Evolutionary conservation across 2,329 filamentous ascomycete genomes (phyloP).

Genomic region (Pseudogymnoascus sp.): DNA sequence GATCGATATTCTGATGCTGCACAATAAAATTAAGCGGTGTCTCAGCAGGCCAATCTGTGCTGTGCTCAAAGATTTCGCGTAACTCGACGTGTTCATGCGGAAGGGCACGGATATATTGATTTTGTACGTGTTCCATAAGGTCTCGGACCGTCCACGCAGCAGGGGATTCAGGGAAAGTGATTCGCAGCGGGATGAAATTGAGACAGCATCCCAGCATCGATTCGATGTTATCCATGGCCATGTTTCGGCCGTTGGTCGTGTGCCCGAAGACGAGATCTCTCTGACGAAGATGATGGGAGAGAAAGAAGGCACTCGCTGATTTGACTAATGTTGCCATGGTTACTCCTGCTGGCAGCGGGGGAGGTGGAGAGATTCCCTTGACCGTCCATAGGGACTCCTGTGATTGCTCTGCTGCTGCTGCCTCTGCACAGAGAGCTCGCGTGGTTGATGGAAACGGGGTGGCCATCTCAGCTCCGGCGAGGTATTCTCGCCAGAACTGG

Average conservation of each 20-base stretch:
- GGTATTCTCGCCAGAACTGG: neutral
- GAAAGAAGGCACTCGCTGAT: slow-evolving; percentile 33
- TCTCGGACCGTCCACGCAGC: slow-evolving; percentile 32
- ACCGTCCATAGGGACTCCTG: neutral
- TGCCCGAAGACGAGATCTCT: slow-evolving; percentile 35
- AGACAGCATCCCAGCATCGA: slow-evolving; percentile 37
- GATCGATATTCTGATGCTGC: slow-evolving; percentile 37
- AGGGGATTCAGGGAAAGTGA: slow-evolving; percentile 25
- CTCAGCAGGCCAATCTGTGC: slow-evolving; percentile 30
- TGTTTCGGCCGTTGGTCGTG: slow-evolving; percentile 34
- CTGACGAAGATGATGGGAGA: slow-evolving; percentile 30
- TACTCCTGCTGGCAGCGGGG: neutral
- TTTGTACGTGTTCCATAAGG: slow-evolving; percentile 31
- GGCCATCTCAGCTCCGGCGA: neutral
- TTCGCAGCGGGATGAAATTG: slow-evolving; percentile 35
- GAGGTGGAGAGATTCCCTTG: neutral
- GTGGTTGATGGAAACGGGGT: neutral
- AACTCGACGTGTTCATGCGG: slow-evolving; percentile 35
- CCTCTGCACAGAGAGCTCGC: neutral
- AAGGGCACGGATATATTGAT: slow-evolving; percentile 39
- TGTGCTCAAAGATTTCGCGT: slow-evolving; percentile 32
- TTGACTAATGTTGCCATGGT: slow-evolving; percentile 15
- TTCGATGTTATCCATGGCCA: slow-evolving; percentile 32
- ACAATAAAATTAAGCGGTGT: slow-evolving; percentile 48
- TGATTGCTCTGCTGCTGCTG: neutral